phyloP scores from a whole-genome alignment of 495 filamentous ascomycete species.

The Penicillium egyptiacum region DNA sequence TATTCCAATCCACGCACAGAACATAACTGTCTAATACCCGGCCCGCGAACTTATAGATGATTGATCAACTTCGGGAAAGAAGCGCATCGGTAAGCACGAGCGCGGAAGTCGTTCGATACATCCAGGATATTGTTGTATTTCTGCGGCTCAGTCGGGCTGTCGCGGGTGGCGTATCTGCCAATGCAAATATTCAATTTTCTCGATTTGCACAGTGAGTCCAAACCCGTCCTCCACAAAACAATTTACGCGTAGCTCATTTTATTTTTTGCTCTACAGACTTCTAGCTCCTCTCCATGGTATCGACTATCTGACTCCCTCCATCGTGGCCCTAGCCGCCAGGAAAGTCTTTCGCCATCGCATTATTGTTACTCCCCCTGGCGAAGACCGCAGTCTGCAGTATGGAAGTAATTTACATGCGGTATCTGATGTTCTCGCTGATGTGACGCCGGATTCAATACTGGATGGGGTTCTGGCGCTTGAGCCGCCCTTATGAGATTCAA shows the following conservation, averaged over 20 bases:
- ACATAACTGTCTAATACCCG: slow-evolving; percentile 1
- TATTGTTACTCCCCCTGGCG: slow-evolving; percentile 60
- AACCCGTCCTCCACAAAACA: neutral
- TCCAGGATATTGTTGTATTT: slow-evolving; percentile 81
- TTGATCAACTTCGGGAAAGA: slow-evolving; percentile 40
- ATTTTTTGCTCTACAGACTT: slow-evolving; percentile 23
- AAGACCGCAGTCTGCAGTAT: slow-evolving; percentile 89
- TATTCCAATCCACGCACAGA: neutral
- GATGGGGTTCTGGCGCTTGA: slow-evolving; percentile 80
- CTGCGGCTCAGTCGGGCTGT: slow-evolving; percentile 84
- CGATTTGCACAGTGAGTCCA: slow-evolving; percentile 57
- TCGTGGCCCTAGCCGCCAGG: slow-evolving; percentile 77
- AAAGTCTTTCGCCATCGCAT: slow-evolving; percentile 90
- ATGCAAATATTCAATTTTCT: slow-evolving; percentile 74
- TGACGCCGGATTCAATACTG: slow-evolving; percentile 74
- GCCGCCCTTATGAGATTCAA: slow-evolving; percentile 56
- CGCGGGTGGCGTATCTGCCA: slow-evolving; percentile 70
- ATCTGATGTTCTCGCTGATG: slow-evolving; percentile 59
- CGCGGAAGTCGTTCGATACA: slow-evolving; percentile 74
- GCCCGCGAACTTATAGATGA: slow-evolving; percentile 31
- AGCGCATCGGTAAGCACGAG: slow-evolving; percentile 46
- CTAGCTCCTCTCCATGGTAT: slow-evolving; percentile 84
- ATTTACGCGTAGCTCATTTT: neutral
- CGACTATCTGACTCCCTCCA: slow-evolving; percentile 77
- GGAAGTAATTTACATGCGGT: slow-evolving; percentile 77